A percentile compares a stretch with the other conserved stretches of the same genome.
Conservation (phyloP, 805 yeast species). For the Sugiyamaella qingdaonensis region DNA sequence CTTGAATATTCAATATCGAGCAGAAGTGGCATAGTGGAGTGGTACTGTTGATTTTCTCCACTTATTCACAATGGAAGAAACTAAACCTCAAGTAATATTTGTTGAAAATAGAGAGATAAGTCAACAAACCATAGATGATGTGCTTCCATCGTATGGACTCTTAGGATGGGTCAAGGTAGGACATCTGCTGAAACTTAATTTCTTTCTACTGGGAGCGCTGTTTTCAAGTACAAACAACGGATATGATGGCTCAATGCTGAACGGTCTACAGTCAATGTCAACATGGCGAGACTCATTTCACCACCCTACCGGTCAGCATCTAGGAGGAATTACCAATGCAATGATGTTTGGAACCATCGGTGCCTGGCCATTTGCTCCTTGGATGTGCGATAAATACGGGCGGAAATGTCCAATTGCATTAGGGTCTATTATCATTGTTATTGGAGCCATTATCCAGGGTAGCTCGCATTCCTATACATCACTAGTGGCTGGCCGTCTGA, state of each 20-base stretch:
- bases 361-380: slow-evolving; percentile 59
- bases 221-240: slow-evolving; percentile 10
- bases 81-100: background rate
- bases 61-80: background rate
- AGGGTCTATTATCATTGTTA: slow-evolving; percentile 51
- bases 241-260: slow-evolving; percentile 17
- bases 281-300: slow-evolving; percentile 13
- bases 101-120: background rate
- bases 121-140: background rate
- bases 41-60: background rate
- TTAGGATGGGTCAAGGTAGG: slow-evolving; percentile 3
- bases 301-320: slow-evolving; percentile 10
- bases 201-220: background rate
- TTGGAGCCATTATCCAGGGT: slow-evolving; percentile 54
- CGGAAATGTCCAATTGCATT: slow-evolving; percentile 56
- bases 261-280: slow-evolving; percentile 23
- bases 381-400: slow-evolving; percentile 55
- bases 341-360: slow-evolving; percentile 57
- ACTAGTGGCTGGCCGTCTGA: slow-evolving; percentile 64
- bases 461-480: slow-evolving; percentile 47
- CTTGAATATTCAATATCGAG: no score
- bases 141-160: background rate
- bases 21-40: no score
- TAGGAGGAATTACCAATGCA: slow-evolving; percentile 15
- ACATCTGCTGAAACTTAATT: slow-evolving; percentile 2